Conservation (phyloP, 2,329 filamentous ascomycete genomes). For the Neofusicoccum kwambonambiense region DNA sequence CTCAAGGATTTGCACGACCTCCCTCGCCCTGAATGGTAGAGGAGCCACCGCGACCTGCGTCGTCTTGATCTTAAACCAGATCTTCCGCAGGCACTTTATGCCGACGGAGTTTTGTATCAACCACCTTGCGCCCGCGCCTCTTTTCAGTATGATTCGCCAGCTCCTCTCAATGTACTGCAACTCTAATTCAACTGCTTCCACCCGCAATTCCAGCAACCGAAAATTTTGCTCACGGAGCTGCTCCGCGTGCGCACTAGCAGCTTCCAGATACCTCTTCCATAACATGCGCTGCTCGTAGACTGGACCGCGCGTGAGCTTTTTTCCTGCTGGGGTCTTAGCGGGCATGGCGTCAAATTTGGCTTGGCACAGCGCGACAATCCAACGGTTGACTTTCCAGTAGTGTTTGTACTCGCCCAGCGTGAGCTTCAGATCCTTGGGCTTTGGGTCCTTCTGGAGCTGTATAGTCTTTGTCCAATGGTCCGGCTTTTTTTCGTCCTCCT, state of each 20-base stretch:
- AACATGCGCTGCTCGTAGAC: background rate
- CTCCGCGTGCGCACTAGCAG: background rate
- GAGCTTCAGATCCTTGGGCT: background rate
- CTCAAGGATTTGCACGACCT: background rate
- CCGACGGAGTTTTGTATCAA: no score
- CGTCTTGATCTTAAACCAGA: background rate
- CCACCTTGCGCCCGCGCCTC: no score
- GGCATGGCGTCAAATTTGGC: background rate
- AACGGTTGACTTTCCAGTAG: background rate
- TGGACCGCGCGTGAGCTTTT: no score
- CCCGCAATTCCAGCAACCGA: background rate
- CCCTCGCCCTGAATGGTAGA: background rate
- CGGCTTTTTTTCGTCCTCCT: background rate
- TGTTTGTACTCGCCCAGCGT: background rate
- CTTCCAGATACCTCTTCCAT: background rate
- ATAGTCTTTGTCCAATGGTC: no score
- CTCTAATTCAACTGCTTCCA: background rate
- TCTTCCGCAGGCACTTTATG: background rate
- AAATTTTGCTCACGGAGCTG: background rate
- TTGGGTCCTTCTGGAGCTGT: no score
- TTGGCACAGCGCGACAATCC: background rate
- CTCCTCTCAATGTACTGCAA: no score
- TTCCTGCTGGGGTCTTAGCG: background rate
- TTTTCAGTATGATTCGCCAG: no score
- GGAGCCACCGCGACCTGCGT: background rate